A percentile compares a stretch with the other conserved stretches of the same genome.
These are phyloP conservation scores for Camelina neglecta DNA, from an alignment of 345 rosid genomes.

Conservation along the genomic window DNA sequence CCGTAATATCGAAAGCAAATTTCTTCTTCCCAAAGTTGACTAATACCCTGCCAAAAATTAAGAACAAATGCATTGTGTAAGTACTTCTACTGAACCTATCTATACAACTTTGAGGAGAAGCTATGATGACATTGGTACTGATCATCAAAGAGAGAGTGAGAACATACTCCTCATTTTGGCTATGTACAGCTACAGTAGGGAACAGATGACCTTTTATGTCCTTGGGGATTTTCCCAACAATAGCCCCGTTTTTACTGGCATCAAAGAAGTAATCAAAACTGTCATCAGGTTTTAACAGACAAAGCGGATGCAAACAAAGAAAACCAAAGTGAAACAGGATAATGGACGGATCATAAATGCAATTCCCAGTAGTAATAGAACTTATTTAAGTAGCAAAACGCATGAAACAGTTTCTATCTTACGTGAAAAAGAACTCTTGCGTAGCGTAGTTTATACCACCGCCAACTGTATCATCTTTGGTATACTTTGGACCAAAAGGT, in stretches of 20 bases:
- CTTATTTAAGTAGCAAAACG: slow-evolving; percentile 18
- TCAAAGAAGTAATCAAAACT: slow-evolving; percentile 36
- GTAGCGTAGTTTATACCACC: slow-evolving; percentile 90
- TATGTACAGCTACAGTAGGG: slow-evolving; percentile 95
- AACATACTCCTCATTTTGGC: slow-evolving; percentile 96
- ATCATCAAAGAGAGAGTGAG: slow-evolving; percentile 31
- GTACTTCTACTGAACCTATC: slow-evolving; percentile 21
- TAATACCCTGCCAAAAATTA: slow-evolving; percentile 61
- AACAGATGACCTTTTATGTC: slow-evolving; percentile 72
- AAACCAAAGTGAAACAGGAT: slow-evolving; percentile 8
- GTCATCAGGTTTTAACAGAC: slow-evolving; percentile 9
- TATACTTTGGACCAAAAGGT: slow-evolving; percentile 82
- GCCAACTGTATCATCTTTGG: slow-evolving; percentile 80
- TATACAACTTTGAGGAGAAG: slow-evolving; percentile 3
- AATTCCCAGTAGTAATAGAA: not conserved
- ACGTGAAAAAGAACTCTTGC: slow-evolving; percentile 95
- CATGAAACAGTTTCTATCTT: slow-evolving; percentile 48
- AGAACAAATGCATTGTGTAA: slow-evolving; percentile 30
- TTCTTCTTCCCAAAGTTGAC: slow-evolving; percentile 84
- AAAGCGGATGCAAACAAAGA: slow-evolving; percentile 17
- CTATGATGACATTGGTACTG: not conserved
- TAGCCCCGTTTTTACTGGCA: slow-evolving; percentile 78
- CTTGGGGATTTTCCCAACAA: slow-evolving; percentile 72
- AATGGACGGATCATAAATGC: not conserved
- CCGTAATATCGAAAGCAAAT: slow-evolving; percentile 88